These are phyloP conservation scores for Panellus pusillus DNA, from an alignment of 768 basidiomycete genomes.

Conservation along the genomic window DNA sequence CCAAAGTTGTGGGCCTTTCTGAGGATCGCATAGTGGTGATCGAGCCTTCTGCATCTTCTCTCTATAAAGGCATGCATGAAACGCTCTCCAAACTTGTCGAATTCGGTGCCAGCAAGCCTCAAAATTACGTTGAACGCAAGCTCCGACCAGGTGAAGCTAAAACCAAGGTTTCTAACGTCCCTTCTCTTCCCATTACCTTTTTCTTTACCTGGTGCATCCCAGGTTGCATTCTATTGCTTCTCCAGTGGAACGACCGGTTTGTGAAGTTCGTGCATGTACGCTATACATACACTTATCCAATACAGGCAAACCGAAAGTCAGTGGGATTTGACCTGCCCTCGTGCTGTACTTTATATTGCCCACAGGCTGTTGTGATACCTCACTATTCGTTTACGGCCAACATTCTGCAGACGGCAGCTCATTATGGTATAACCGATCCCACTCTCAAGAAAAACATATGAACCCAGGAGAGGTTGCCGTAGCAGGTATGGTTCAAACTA, in stretches of 20 bases:
- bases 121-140: constrained; percentile 44
- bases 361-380: constrained; percentile 63
- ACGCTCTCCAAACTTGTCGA: constrained; percentile 50
- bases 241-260: constrained; percentile 76
- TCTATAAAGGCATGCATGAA: constrained; percentile 13
- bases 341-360: neutral
- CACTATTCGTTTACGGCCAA: constrained; percentile 68
- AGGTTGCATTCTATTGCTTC: constrained; percentile 65
- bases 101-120: constrained; percentile 35
- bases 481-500: constrained; percentile 44
- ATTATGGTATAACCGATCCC: constrained; percentile 45
- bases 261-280: constrained; percentile 28
- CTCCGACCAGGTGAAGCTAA: constrained; percentile 59
- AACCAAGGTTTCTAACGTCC: constrained; percentile 30
- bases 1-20: constrained; percentile 38
- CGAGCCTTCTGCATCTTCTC: constrained; percentile 20
- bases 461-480: constrained; percentile 56
- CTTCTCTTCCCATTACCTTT: too few species aligned
- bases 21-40: constrained; percentile 44
- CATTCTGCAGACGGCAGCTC: constrained; percentile 56
- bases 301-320: constrained; percentile 39
- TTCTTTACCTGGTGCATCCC: too few species aligned
- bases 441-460: constrained; percentile 40
- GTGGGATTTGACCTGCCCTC: neutral
- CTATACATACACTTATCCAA: neutral